Evolutionary conservation across 2,329 filamentous ascomycete genomes (phyloP).

Genomic region (Hyphodiscus sp.): DNA sequence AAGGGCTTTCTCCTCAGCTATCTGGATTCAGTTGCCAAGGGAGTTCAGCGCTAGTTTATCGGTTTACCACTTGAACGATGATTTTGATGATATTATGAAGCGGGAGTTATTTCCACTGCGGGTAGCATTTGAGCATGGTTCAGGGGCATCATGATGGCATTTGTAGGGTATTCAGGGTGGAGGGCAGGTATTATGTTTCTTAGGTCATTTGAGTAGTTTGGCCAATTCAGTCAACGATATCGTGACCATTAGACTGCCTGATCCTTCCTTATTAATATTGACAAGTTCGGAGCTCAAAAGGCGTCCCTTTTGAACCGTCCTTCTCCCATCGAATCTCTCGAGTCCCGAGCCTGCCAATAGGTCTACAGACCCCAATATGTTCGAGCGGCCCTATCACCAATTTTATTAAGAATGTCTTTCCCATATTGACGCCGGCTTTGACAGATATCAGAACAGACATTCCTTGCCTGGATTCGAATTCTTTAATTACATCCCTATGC

Average conservation of each 20-base stretch:
- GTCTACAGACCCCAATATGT: no score
- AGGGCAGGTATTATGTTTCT: neutral
- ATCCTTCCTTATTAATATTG: neutral
- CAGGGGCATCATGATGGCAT: neutral
- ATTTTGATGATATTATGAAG: no score
- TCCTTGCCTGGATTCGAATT: no score
- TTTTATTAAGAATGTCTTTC: no score
- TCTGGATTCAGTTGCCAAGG: slow-evolving; percentile 45
- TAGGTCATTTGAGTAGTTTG: neutral
- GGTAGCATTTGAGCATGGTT: neutral
- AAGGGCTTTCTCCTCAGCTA: slow-evolving; percentile 73
- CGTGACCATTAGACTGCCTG: neutral
- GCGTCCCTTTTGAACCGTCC: no score
- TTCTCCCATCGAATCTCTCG: no score
- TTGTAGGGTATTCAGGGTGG: neutral
- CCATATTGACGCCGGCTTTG: no score
- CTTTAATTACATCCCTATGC: no score
- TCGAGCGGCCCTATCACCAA: no score
- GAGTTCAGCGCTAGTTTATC: neutral
- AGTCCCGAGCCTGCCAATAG: no score
- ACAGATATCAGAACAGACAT: no score
- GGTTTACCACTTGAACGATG: neutral
- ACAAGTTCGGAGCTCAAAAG: no score
- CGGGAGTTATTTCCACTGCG: neutral
- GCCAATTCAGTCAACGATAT: neutral